Percentiles rank a stretch among this genome's conserved stretches.
Evolutionary conservation across 768 basidiomycete species (phyloP).

Genomic region (Tylopilus felleus): DNA sequence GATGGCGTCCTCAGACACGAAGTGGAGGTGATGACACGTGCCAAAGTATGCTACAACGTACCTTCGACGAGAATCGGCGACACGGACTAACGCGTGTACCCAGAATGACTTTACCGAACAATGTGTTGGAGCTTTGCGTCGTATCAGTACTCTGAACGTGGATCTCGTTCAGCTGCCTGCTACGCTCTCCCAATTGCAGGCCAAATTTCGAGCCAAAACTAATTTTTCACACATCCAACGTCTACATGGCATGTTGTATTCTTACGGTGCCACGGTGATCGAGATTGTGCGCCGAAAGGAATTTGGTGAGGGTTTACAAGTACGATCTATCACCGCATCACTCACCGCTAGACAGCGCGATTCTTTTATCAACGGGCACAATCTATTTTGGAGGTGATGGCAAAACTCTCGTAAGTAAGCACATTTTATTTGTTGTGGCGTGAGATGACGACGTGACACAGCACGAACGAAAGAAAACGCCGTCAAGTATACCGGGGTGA

Average conservation of each 20-base stretch:
- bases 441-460: conserved; percentile 27
- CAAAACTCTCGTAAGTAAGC: conserved; percentile 74
- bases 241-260: conserved; percentile 85
- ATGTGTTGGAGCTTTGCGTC: conserved; percentile 62
- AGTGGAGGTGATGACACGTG: conserved; percentile 50
- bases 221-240: conserved; percentile 91
- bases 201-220: conserved; percentile 69
- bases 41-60: conserved; percentile 42
- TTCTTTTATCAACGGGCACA: conserved; percentile 82
- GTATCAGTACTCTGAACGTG: conserved; percentile 77
- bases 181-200: conserved; percentile 60
- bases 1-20: conserved; percentile 63
- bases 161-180: conserved; percentile 74
- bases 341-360: conserved; percentile 43
- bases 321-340: not conserved
- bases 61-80: not conserved
- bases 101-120: conserved; percentile 74
- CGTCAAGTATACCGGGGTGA: conserved; percentile 84
- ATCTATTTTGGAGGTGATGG: conserved; percentile 81
- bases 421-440: not conserved
- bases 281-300: conserved; percentile 91
- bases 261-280: conserved; percentile 86
- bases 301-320: conserved; percentile 56
- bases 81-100: conserved; percentile 1
- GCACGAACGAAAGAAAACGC: conserved; percentile 74